phyloP scores from a whole-genome alignment of 345 rosid species.

The Arabis alpina region DNA sequence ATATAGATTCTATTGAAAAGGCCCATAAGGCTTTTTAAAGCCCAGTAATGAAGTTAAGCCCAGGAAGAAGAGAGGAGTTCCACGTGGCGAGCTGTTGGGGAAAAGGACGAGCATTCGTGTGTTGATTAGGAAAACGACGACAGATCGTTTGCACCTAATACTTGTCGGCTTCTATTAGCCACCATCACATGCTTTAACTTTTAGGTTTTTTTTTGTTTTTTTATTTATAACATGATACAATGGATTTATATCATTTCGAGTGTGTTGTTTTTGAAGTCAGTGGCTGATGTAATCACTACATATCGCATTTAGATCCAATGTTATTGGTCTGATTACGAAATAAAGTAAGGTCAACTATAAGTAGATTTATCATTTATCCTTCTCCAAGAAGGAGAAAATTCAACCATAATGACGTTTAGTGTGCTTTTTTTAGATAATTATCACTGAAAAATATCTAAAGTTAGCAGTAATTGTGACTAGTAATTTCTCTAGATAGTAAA shows the following conservation, averaged over 20 bases:
- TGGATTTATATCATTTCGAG: background rate
- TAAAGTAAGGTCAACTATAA: slow-evolving; percentile 35
- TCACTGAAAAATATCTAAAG: background rate
- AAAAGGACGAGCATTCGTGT: slow-evolving; percentile 46
- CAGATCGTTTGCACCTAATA: slow-evolving; percentile 41
- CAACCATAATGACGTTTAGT: slow-evolving; percentile 6
- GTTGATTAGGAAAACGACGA: slow-evolving; percentile 40
- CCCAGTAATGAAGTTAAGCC: slow-evolving; percentile 26
- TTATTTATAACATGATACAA: background rate
- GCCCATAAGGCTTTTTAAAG: slow-evolving; percentile 7
- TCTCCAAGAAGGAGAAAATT: slow-evolving; percentile 2
- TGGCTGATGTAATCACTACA: slow-evolving; percentile 43
- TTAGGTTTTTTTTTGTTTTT: slow-evolving; percentile 15
- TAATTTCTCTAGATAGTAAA: background rate
- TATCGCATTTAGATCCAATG: slow-evolving; percentile 31
- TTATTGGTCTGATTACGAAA: slow-evolving; percentile 5
- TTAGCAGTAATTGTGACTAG: background rate
- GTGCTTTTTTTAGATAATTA: background rate
- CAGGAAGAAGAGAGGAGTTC: background rate
- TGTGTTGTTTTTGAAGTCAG: slow-evolving; percentile 19
- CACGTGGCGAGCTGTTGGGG: slow-evolving; percentile 29
- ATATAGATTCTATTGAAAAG: background rate
- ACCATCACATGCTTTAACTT: slow-evolving; percentile 38
- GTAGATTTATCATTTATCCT: slow-evolving; percentile 7
- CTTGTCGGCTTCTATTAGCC: slow-evolving; percentile 44